A percentile compares a stretch with the other conserved stretches of the same genome.
phyloP scores from a whole-genome alignment of 2,329 filamentous ascomycete genomes.

The Fusarium papillatum region DNA sequence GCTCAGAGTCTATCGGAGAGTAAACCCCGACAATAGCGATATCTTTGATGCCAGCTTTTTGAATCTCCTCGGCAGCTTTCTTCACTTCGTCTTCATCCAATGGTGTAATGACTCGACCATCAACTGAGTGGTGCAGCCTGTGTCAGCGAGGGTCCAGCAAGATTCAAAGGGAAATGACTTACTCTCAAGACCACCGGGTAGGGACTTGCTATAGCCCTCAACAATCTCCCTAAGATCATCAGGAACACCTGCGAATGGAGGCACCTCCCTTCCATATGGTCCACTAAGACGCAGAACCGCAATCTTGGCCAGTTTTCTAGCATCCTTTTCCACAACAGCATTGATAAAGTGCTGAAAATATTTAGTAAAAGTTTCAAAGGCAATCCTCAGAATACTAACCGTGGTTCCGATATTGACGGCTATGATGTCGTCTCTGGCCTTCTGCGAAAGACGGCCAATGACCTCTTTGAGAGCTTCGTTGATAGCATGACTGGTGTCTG shows the following conservation, averaged over 20 bases:
- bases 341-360: constrained; percentile 56
- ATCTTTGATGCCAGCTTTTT: constrained; percentile 4
- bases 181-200: constrained; percentile 58
- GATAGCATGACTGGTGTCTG: constrained; percentile 1
- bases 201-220: constrained; percentile 51
- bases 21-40: constrained; percentile 11
- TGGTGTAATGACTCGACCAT: constrained; percentile 8
- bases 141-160: background rate
- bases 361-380: background rate
- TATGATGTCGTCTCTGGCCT: background rate
- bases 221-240: constrained; percentile 52
- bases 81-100: background rate
- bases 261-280: constrained; percentile 54
- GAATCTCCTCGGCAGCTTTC: background rate
- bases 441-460: background rate
- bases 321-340: constrained; percentile 58
- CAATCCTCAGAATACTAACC: background rate
- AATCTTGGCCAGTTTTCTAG: constrained; percentile 53
- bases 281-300: constrained; percentile 58
- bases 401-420: constrained; percentile 20
- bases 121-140: background rate
- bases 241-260: constrained; percentile 59
- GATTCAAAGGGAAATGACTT: constrained; percentile 33
- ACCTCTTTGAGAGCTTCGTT: constrained; percentile 3
- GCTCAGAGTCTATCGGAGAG: constrained; percentile 7